Evolutionary conservation across 805 yeast species (phyloP).

Genomic region (Lachancea cidri): DNA sequence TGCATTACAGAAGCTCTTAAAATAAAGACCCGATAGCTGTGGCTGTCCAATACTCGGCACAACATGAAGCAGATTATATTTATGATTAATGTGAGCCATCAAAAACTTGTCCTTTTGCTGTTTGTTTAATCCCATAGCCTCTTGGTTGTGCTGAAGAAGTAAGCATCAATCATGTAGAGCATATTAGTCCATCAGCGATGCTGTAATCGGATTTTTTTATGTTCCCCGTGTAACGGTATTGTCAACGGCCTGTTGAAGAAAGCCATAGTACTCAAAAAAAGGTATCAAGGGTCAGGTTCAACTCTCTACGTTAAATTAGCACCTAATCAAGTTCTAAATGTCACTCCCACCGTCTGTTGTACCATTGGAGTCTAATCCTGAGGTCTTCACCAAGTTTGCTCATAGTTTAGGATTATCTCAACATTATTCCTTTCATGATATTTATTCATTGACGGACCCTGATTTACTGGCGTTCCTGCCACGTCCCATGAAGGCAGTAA

Average conservation of each 20-base stretch:
- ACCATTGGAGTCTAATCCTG: slow-evolving; percentile 90
- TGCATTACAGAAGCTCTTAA: slow-evolving; percentile 28
- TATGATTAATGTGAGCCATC: slow-evolving; percentile 22
- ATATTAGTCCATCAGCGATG: not conserved
- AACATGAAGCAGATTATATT: slow-evolving; percentile 27
- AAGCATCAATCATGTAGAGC: no score
- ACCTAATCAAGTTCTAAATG: not conserved
- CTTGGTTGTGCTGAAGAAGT: no score
- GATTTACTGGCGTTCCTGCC: slow-evolving; percentile 79
- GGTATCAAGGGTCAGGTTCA: not conserved
- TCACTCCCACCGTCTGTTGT: slow-evolving; percentile 44
- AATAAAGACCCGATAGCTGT: slow-evolving; percentile 27
- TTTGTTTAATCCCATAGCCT: slow-evolving; percentile 18
- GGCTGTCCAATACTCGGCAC: slow-evolving; percentile 19
- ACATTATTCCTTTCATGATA: slow-evolving; percentile 63
- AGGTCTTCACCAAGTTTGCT: slow-evolving; percentile 67
- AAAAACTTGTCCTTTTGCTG: slow-evolving; percentile 24
- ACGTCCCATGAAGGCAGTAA: slow-evolving; percentile 67
- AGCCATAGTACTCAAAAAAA: no score
- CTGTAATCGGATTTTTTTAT: not conserved
- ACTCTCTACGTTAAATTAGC: not conserved
- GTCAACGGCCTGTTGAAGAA: no score
- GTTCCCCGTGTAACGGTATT: no score
- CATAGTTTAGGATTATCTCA: slow-evolving; percentile 61
- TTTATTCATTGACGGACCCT: slow-evolving; percentile 78